These are phyloP conservation scores for Entonaema liquescens DNA, from an alignment of 495 filamentous ascomycete genomes.

Conservation along the genomic window DNA sequence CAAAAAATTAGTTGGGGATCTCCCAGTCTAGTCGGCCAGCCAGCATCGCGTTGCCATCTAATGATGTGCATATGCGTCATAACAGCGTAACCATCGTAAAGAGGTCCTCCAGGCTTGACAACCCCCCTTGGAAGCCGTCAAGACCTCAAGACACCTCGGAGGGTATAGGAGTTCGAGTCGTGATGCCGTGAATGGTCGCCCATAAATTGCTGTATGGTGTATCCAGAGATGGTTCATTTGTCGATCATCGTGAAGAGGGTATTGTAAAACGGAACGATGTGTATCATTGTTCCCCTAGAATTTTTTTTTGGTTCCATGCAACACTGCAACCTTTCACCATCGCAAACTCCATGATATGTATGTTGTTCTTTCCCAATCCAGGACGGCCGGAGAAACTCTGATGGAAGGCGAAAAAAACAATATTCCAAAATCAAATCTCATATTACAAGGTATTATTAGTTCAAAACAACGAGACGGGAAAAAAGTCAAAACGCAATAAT, in stretches of 20 bases:
- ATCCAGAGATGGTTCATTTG: slow-evolving; percentile 48
- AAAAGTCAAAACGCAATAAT: slow-evolving; percentile 15
- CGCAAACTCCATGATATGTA: slow-evolving; percentile 42
- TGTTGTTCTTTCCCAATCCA: slow-evolving; percentile 40
- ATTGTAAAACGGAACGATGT: slow-evolving; percentile 44
- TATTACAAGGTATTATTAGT: slow-evolving; percentile 46
- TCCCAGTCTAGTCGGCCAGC: slow-evolving; percentile 34
- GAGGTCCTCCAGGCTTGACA: slow-evolving; percentile 42
- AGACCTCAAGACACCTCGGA: slow-evolving; percentile 43
- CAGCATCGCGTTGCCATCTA: slow-evolving; percentile 44
- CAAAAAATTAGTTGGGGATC: slow-evolving; percentile 44
- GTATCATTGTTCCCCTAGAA: slow-evolving; percentile 38
- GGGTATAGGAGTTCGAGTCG: slow-evolving; percentile 51
- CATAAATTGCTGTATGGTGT: slow-evolving; percentile 50
- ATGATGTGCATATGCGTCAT: slow-evolving; percentile 48
- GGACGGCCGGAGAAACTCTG: slow-evolving; percentile 37
- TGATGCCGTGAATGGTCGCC: slow-evolving; percentile 51
- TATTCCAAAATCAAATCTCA: slow-evolving; percentile 42
- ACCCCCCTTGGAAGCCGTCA: slow-evolving; percentile 33
- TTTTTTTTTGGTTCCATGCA: slow-evolving; percentile 37
- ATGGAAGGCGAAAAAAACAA: slow-evolving; percentile 34
- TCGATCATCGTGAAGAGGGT: slow-evolving; percentile 47
- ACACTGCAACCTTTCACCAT: slow-evolving; percentile 40
- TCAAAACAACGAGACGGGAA: slow-evolving; percentile 28
- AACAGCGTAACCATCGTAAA: slow-evolving; percentile 51